A percentile compares a stretch with the other conserved stretches of the same genome.
Evolutionary conservation across 2,329 filamentous ascomycete species (phyloP).

Genomic region (Geoglossum cookeanum): DNA sequence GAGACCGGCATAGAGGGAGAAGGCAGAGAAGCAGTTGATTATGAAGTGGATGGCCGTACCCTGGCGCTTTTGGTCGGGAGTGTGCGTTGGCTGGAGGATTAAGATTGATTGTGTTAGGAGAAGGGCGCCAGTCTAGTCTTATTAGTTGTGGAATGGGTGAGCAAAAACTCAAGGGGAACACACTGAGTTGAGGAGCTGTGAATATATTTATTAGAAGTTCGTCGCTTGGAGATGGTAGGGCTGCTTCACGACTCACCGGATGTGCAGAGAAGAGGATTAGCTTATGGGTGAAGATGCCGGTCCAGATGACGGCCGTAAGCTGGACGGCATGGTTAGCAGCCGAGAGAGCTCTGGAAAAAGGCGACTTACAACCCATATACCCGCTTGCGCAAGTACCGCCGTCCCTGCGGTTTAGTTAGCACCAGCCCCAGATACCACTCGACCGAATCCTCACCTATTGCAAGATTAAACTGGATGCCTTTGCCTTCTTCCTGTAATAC

Average conservation of each 20-base stretch:
- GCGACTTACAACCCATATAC: conserved; percentile 43
- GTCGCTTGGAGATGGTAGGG: background rate
- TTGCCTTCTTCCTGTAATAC: conserved; percentile 47
- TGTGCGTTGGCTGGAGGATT: conserved; percentile 72
- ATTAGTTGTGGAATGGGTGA: background rate
- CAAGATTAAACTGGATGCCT: conserved; percentile 49
- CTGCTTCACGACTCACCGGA: conserved; percentile 40
- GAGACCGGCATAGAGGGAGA: conserved; percentile 43
- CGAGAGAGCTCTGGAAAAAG: background rate
- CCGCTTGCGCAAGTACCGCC: conserved; percentile 60
- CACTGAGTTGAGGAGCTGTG: conserved; percentile 32
- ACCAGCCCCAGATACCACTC: background rate
- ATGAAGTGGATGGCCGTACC: conserved; percentile 47
- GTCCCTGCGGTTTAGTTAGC: conserved; percentile 38
- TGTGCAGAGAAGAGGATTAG: conserved; percentile 77
- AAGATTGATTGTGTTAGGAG: conserved; percentile 64
- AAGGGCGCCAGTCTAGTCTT: conserved; percentile 40
- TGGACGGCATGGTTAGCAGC: conserved; percentile 13
- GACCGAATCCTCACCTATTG: conserved; percentile 37
- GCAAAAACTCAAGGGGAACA: conserved; percentile 5
- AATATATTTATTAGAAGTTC: background rate
- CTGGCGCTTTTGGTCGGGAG: conserved; percentile 48
- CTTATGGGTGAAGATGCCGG: conserved; percentile 47
- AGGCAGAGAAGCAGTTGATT: conserved; percentile 47
- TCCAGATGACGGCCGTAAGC: conserved; percentile 61